phyloP scores from a whole-genome alignment of 108 stramenopile species.

The Cylindrotheca closterium region DNA sequence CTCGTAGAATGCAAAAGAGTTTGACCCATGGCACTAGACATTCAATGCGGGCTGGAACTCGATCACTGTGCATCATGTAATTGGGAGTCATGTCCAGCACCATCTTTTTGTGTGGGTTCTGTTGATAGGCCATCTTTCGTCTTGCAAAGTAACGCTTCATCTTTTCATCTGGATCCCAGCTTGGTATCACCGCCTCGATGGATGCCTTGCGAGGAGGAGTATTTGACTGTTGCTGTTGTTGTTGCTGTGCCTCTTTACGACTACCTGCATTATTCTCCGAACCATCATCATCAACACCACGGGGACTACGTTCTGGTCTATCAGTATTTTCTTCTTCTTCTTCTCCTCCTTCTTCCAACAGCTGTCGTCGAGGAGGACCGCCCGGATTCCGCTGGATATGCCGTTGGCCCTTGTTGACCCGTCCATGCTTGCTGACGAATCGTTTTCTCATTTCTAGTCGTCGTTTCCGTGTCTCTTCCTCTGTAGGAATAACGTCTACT shows the following conservation, averaged over 20 bases:
- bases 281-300: background rate
- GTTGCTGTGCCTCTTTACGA: background rate
- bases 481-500: background rate
- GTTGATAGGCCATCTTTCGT: too few relatives aligned
- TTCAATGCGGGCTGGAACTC: slow-evolving; percentile 1
- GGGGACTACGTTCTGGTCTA: too few relatives aligned
- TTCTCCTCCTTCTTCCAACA: too few relatives aligned
- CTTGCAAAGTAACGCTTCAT: slow-evolving; percentile 11
- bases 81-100: slow-evolving; percentile 27
- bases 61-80: slow-evolving; percentile 15
- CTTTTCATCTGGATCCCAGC: slow-evolving; percentile 1
- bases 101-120: slow-evolving; percentile 84
- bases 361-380: background rate
- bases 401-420: background rate
- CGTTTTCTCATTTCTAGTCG: background rate
- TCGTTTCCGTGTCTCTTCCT: too few relatives aligned
- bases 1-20: slow-evolving; percentile 81
- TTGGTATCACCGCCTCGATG: too few relatives aligned
- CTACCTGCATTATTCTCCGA: background rate
- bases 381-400: too few relatives aligned
- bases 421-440: too few relatives aligned
- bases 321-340: too few relatives aligned
- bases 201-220: background rate
- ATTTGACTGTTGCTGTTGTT: slow-evolving; percentile 1
- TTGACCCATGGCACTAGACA: slow-evolving; percentile 32